Percentiles rank a stretch among this genome's conserved stretches.
Conservation (phyloP, 768 basidiomycete species). For the Tremella yokohamensis region DNA sequence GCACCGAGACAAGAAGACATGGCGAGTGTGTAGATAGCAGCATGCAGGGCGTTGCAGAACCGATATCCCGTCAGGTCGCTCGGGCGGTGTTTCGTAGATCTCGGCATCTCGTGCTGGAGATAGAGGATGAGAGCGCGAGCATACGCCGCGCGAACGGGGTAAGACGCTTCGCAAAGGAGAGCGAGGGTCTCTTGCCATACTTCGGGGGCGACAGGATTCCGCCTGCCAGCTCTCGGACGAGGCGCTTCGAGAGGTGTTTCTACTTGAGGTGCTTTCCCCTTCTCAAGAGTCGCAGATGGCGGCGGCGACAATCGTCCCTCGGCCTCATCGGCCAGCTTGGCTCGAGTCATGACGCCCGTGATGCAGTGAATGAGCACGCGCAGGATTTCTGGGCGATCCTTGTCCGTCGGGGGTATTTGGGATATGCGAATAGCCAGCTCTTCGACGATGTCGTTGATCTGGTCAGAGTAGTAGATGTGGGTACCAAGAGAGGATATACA, state of each 20-base stretch:
- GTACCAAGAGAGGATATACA: constrained; percentile 80
- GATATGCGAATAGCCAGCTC: constrained; percentile 75
- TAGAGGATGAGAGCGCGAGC: constrained; percentile 70
- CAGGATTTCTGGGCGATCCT: constrained; percentile 35
- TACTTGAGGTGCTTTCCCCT: constrained; percentile 31
- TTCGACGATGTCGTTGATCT: constrained; percentile 84
- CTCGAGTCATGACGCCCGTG: constrained; percentile 34
- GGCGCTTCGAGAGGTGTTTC: constrained; percentile 18
- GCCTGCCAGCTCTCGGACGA: constrained; percentile 15
- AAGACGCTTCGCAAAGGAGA: constrained; percentile 74
- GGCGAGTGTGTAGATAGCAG: constrained; percentile 73
- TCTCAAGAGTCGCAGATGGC: constrained; percentile 7
- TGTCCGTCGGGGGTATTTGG: constrained; percentile 57
- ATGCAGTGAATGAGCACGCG: constrained; percentile 37
- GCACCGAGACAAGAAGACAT: constrained; percentile 64
- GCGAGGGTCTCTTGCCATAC: constrained; percentile 88
- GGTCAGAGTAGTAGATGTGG: constrained; percentile 93
- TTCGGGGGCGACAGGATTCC: constrained; percentile 64
- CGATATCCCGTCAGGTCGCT: constrained; percentile 58
- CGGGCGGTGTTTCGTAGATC: constrained; percentile 56
- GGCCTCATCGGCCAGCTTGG: constrained; percentile 27
- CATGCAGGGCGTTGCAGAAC: constrained; percentile 75
- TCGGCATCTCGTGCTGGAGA: constrained; percentile 66
- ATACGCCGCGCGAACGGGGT: constrained; percentile 74
- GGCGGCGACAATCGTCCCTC: constrained; percentile 1